phyloP scores from a whole-genome alignment of 192 early-diverging fungal genomes.

The Coemansia sp. region DNA sequence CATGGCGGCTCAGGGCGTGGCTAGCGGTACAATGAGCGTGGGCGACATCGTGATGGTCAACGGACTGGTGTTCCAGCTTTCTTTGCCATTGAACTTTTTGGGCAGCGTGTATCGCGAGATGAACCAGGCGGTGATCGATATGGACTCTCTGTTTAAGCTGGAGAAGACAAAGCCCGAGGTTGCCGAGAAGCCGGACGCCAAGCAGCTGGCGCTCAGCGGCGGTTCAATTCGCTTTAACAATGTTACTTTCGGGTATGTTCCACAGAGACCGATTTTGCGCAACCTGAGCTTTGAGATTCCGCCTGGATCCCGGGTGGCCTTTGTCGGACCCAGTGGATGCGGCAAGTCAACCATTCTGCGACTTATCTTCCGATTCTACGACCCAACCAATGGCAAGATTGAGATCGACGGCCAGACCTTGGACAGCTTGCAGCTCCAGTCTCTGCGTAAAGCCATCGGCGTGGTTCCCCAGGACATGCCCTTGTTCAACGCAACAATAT shows the following conservation, averaged over 20 bases:
- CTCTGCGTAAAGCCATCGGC: slow-evolving; percentile 76
- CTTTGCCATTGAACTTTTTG: slow-evolving; percentile 95
- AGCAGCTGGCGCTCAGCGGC: slow-evolving; percentile 57
- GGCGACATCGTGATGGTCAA: slow-evolving; percentile 99
- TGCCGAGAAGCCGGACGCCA: slow-evolving; percentile 62
- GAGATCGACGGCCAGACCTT: slow-evolving; percentile 86
- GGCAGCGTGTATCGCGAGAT: slow-evolving; percentile 98
- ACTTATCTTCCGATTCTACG: slow-evolving; percentile 93
- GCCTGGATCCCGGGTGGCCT: slow-evolving; percentile 81
- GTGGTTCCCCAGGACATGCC: slow-evolving; percentile 91
- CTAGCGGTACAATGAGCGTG: slow-evolving; percentile 78
- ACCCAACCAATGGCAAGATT: slow-evolving; percentile 78
- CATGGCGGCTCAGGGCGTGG: slow-evolving; percentile 88
- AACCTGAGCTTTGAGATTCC: slow-evolving; percentile 82
- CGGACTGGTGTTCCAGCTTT: slow-evolving; percentile 96
- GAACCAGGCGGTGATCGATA: slow-evolving; percentile 92
- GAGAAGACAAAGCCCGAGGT: slow-evolving; percentile 62
- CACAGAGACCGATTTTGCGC: slow-evolving; percentile 71
- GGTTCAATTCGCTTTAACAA: slow-evolving; percentile 86
- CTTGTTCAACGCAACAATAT: slow-evolving; percentile 91
- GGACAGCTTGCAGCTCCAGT: slow-evolving; percentile 73
- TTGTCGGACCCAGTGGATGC: slow-evolving; percentile 94
- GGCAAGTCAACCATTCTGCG: slow-evolving; percentile 86
- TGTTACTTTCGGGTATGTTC: slow-evolving; percentile 87
- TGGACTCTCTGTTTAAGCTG: slow-evolving; percentile 95